Evolutionary conservation across 139 green algal species (phyloP).

Genomic region (Choricystis sp.): DNA sequence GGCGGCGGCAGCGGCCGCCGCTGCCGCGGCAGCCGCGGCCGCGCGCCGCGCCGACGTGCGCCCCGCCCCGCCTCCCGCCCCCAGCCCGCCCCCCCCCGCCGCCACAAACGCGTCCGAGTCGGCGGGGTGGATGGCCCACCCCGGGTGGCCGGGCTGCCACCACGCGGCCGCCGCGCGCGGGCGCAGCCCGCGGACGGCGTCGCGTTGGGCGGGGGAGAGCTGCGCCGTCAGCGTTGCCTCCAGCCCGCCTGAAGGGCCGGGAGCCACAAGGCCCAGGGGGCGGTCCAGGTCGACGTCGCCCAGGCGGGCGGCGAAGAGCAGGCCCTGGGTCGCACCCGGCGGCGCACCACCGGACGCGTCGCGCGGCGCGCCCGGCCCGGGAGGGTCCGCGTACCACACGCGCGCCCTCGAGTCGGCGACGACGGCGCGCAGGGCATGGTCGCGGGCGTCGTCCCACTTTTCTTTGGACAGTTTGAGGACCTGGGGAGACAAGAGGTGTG

Average conservation of each 20-base stretch:
- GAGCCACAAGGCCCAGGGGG: conserved; percentile 49
- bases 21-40: neutral
- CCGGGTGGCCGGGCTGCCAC: conserved; percentile 59
- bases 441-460: conserved; percentile 79
- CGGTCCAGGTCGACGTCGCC: conserved; percentile 60
- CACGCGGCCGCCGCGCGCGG: conserved; percentile 34
- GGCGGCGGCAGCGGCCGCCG: neutral
- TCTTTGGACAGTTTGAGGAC: conserved; percentile 77
- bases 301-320: conserved; percentile 64
- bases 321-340: conserved; percentile 32
- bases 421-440: conserved; percentile 67
- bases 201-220: conserved; percentile 48
- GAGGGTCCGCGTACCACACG: conserved; percentile 35
- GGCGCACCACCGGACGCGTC: neutral
- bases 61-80: neutral
- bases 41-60: neutral
- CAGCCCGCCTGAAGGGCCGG: conserved; percentile 22
- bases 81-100: conserved; percentile 11
- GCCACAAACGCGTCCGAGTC: conserved; percentile 54
- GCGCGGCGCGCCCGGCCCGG: too few species aligned
- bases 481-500: neutral
- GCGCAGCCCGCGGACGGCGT: conserved; percentile 50
- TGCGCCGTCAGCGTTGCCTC: conserved; percentile 53
- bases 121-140: conserved; percentile 66
- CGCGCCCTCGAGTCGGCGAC: conserved; percentile 65